phyloP scores from a whole-genome alignment of 192 early-diverging fungal genomes.

The Entomortierella lignicola region DNA sequence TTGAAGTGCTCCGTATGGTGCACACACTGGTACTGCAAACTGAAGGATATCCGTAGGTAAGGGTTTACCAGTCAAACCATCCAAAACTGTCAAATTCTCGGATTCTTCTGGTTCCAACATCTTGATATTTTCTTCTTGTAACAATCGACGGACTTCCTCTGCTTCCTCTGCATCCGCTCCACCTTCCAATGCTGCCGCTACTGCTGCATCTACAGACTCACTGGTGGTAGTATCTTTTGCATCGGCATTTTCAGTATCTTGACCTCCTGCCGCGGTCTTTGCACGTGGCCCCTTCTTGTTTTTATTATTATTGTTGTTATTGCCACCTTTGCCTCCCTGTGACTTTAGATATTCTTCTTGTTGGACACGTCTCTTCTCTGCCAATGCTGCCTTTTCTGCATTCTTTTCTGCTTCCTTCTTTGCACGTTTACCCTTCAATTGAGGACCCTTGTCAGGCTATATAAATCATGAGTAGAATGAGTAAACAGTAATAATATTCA shows the following conservation, averaged over 20 bases:
- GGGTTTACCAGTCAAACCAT: slow-evolving; percentile 85
- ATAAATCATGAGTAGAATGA: too few relatives aligned
- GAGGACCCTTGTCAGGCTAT: slow-evolving; percentile 74
- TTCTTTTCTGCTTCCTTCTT: slow-evolving; percentile 69
- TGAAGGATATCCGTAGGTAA: slow-evolving; percentile 81
- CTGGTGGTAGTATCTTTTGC: background rate
- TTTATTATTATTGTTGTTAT: slow-evolving; percentile 15
- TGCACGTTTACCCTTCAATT: slow-evolving; percentile 78
- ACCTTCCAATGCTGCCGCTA: background rate
- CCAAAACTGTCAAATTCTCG: slow-evolving; percentile 74
- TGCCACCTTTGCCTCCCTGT: slow-evolving; percentile 25
- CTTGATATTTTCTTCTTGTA: slow-evolving; percentile 69
- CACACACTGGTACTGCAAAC: slow-evolving; percentile 93
- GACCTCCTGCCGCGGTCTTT: too few relatives aligned
- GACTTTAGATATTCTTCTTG: slow-evolving; percentile 27
- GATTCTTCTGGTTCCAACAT: slow-evolving; percentile 64
- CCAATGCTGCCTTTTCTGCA: slow-evolving; percentile 46
- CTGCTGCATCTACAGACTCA: background rate
- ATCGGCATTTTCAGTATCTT: background rate
- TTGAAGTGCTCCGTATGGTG: slow-evolving; percentile 86
- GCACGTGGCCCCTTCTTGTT: slow-evolving; percentile 22
- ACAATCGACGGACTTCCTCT: slow-evolving; percentile 63
- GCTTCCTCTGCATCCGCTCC: slow-evolving; percentile 40
- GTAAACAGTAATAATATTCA: too few relatives aligned
- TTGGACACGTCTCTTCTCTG: slow-evolving; percentile 47